Evolutionary conservation across 805 yeast species (phyloP).

Genomic region (Diddensiella transvaalensis): DNA sequence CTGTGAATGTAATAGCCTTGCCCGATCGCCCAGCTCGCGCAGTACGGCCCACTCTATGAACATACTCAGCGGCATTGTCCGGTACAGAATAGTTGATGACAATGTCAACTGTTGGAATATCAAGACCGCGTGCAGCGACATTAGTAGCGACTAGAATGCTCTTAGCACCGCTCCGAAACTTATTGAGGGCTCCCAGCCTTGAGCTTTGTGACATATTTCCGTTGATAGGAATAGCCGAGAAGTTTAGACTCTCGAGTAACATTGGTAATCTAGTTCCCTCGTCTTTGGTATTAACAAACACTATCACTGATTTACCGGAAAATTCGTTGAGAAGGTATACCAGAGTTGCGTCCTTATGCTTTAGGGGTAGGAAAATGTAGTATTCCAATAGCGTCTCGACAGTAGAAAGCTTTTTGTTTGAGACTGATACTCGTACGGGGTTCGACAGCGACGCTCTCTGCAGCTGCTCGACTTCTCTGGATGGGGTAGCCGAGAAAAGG

Average conservation of each 20-base stretch:
- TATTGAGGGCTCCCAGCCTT: conserved; percentile 82
- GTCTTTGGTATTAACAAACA: conserved; percentile 92
- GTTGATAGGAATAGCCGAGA: conserved; percentile 87
- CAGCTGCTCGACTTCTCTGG: conserved; percentile 88
- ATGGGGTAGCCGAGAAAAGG: conserved; percentile 94
- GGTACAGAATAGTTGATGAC: conserved; percentile 93
- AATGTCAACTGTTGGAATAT: conserved; percentile 87
- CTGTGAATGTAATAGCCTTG: conserved; percentile 76
- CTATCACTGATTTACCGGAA: conserved; percentile 79
- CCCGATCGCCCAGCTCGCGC: conserved; percentile 97
- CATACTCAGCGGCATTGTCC: conserved; percentile 91
- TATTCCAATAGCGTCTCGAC: conserved; percentile 91
- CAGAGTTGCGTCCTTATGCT: conserved; percentile 83
- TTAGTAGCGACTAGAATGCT: conserved; percentile 91
- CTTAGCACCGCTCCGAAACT: conserved; percentile 93
- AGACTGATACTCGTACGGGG: conserved; percentile 90
- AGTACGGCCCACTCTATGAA: conserved; percentile 97
- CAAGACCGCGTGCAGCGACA: conserved; percentile 96
- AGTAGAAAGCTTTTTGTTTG: conserved; percentile 74
- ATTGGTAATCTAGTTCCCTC: conserved; percentile 90
- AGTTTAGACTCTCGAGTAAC: conserved; percentile 74
- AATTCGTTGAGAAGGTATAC: conserved; percentile 79
- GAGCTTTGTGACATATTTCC: conserved; percentile 96
- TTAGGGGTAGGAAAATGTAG: conserved; percentile 87
- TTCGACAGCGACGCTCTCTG: conserved; percentile 87